Evolutionary conservation across 2,329 filamentous ascomycete genomes (phyloP).

Genomic region (Ciborinia camelliae): DNA sequence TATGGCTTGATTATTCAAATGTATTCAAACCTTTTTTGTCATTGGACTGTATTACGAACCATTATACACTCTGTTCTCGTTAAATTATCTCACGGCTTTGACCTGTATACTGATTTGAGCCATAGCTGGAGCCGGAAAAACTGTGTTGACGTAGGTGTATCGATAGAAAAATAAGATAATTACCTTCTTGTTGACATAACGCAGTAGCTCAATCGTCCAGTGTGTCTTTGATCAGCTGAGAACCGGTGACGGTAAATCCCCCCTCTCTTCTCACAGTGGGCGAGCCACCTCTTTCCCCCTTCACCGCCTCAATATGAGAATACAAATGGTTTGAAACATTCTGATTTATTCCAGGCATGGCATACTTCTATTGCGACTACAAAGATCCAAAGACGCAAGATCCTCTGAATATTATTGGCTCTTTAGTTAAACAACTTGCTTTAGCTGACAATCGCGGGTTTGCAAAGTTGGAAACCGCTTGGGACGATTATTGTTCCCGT

Average conservation of each 20-base stretch:
- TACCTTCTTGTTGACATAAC: not conserved
- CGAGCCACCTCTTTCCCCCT: too few relatives aligned
- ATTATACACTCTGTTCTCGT: too few relatives aligned
- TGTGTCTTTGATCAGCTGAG: not conserved
- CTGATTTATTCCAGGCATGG: too few relatives aligned
- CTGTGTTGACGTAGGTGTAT: not conserved
- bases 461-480: not conserved
- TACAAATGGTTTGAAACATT: too few relatives aligned
- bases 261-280: too few relatives aligned
- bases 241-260: not conserved
- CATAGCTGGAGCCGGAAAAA: not conserved
- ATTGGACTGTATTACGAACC: too few relatives aligned
- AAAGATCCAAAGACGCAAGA: not conserved
- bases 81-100: too few relatives aligned
- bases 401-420: not conserved
- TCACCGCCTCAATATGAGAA: too few relatives aligned
- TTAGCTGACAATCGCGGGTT: not conserved
- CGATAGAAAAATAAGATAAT: too few relatives aligned
- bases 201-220: not conserved
- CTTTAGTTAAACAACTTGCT: constrained; percentile 5
- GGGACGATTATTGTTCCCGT: not conserved
- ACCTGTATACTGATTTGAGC: not conserved
- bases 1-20: too few relatives aligned
- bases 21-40: too few relatives aligned
- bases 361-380: constrained; percentile 12